These are phyloP conservation scores for Carpinus fangiana DNA, from an alignment of 306 rosid genomes.

Conservation along the genomic window DNA sequence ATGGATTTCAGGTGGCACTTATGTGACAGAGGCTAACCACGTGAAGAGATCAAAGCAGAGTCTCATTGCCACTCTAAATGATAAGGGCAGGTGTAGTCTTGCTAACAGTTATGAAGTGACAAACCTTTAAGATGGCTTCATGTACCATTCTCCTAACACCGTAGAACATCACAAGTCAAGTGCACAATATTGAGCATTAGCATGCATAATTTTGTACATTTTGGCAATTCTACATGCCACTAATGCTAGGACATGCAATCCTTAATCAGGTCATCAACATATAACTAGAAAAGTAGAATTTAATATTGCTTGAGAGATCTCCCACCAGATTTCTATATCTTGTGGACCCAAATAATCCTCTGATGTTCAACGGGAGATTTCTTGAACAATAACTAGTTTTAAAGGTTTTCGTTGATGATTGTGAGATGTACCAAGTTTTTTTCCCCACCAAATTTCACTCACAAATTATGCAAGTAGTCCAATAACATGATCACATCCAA, in stretches of 20 bases:
- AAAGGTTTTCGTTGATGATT: not conserved
- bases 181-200: not conserved
- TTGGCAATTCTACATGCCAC: conserved; percentile 1
- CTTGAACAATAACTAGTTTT: not conserved
- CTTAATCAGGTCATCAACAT: not conserved
- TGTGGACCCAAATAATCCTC: not conserved
- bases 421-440: not conserved
- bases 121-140: not conserved
- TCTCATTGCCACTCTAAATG: not conserved
- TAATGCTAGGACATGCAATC: not conserved
- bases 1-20: not conserved
- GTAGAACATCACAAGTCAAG: not conserved
- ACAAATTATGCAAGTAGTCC: not conserved
- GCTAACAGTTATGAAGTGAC: not conserved
- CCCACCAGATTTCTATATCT: not conserved
- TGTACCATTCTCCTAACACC: not conserved
- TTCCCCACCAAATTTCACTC: not conserved
- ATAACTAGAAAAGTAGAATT: not conserved
- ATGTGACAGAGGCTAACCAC: not conserved
- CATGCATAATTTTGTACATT: not conserved
- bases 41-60: not conserved
- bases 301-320: not conserved
- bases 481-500: not conserved
- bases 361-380: not conserved
- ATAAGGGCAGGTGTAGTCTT: not conserved